Evolutionary conservation across 176 grass and related monocot genomes (phyloP).

Genomic region (Rhipidocladum racemiflorum): DNA sequence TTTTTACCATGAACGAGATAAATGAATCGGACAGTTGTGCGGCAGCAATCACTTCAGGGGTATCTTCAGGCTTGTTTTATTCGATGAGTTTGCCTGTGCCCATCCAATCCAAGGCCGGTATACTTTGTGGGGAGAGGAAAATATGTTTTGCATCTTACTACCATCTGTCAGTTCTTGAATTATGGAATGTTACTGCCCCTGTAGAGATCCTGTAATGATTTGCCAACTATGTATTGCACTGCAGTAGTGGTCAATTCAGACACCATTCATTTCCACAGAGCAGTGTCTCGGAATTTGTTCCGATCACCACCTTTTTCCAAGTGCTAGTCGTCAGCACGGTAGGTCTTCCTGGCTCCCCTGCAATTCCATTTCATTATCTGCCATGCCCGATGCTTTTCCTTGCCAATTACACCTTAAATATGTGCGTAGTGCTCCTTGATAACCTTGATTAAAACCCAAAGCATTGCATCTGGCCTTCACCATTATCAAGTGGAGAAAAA

Average conservation of each 20-base stretch:
- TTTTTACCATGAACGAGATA: constrained; percentile 13
- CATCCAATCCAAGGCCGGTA: constrained; percentile 36
- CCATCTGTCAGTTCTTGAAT: constrained; percentile 31
- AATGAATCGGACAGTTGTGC: constrained; percentile 31
- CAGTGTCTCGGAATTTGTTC: constrained; percentile 42
- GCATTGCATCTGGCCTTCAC: constrained; percentile 48
- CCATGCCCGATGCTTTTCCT: constrained; percentile 37
- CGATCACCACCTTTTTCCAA: constrained; percentile 16
- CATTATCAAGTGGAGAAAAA: constrained; percentile 54
- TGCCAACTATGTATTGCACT: constrained; percentile 38
- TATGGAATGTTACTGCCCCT: constrained; percentile 29
- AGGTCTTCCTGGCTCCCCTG: constrained; percentile 29
- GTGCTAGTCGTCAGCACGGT: constrained; percentile 38
- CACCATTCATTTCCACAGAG: constrained; percentile 37
- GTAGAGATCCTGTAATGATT: constrained; percentile 45
- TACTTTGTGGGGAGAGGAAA: constrained; percentile 8
- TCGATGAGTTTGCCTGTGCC: constrained; percentile 11
- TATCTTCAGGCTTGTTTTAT: constrained; percentile 41
- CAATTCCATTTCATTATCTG: constrained; percentile 29
- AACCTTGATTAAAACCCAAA: constrained; percentile 40
- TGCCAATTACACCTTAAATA: constrained; percentile 43
- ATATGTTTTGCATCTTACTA: constrained; percentile 15
- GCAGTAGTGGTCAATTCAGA: constrained; percentile 47
- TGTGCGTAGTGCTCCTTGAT: constrained; percentile 49
- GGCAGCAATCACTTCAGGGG: constrained; percentile 32